A percentile compares a stretch with the other conserved stretches of the same genome.
Evolutionary conservation across 306 rosid genomes (phyloP).

Genomic region (Ziziphus jujuba): DNA sequence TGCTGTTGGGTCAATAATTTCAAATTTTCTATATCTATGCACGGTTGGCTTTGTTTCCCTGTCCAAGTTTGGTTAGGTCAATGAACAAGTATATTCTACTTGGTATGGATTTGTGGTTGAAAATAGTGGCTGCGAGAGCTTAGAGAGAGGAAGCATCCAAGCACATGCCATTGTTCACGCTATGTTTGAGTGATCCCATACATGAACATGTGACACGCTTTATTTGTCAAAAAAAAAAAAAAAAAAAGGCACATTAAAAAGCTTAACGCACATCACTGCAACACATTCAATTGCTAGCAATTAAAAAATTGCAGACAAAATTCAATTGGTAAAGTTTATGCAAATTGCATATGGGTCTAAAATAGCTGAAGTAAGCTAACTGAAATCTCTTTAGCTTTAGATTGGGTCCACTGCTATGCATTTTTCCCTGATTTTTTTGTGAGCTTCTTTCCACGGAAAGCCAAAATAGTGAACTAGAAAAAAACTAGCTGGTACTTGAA

Average conservation of each 20-base stretch:
- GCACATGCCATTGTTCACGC: slow-evolving; percentile 36
- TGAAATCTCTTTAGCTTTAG: neutral
- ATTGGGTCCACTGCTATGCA: no score
- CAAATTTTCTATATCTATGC: neutral
- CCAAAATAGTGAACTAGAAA: no score
- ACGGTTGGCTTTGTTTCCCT: neutral
- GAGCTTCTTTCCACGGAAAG: no score
- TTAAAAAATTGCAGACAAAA: neutral
- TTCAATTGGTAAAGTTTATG: neutral
- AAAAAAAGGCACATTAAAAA: neutral
- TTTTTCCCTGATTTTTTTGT: no score
- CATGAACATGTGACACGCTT: slow-evolving; percentile 18
- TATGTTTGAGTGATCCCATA: neutral
- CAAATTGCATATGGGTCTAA: neutral
- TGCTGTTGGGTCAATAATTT: slow-evolving; percentile 5
- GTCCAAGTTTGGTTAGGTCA: slow-evolving; percentile 11
- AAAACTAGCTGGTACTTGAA: no score
- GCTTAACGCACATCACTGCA: neutral
- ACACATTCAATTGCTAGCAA: neutral
- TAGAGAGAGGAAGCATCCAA: slow-evolving; percentile 29
- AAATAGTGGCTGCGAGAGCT: neutral
- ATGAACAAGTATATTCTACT: neutral
- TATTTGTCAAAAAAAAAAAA: slow-evolving; percentile 14
- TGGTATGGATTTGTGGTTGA: slow-evolving; percentile 1
- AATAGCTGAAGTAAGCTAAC: neutral